Percentiles rank a stretch among this genome's conserved stretches.
These are phyloP conservation scores for Pisolithus microcarpus DNA, from an alignment of 768 basidiomycete genomes.

Conservation along the genomic window DNA sequence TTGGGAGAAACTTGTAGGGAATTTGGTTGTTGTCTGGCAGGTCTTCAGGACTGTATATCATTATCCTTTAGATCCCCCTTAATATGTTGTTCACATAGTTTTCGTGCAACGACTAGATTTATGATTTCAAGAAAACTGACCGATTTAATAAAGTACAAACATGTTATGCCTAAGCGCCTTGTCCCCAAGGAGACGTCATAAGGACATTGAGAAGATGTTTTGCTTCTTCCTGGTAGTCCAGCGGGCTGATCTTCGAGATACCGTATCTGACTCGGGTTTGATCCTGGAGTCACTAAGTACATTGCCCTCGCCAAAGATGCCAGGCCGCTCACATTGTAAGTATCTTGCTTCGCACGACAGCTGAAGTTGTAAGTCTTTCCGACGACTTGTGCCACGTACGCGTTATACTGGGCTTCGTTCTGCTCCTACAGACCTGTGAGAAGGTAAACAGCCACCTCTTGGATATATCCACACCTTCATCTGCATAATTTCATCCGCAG, in stretches of 20 bases:
- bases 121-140: conserved; percentile 2
- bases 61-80: conserved; percentile 30
- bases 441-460: neutral
- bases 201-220: conserved; percentile 53
- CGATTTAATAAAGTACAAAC: too few species aligned
- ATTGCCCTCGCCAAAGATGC: neutral
- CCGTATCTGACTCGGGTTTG: conserved; percentile 76
- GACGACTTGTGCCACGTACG: conserved; percentile 53
- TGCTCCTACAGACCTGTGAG: conserved; percentile 37
- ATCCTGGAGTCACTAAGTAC: conserved; percentile 43
- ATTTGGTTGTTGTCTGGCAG: conserved; percentile 25
- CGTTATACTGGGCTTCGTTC: conserved; percentile 52
- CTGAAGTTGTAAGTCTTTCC: conserved; percentile 75
- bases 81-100: conserved; percentile 2
- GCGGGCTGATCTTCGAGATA: conserved; percentile 54
- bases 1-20: conserved; percentile 21
- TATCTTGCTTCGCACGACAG: conserved; percentile 82
- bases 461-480: conserved; percentile 45
- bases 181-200: conserved; percentile 47
- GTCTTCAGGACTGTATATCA: conserved; percentile 26
- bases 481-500: conserved; percentile 71
- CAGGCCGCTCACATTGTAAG: conserved; percentile 58
- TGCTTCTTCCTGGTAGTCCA: conserved; percentile 69
- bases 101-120: neutral
- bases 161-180: neutral